Evolutionary conservation across 106 monocot species (phyloP).

Genomic region (Phalaenopsis aphrodite): DNA sequence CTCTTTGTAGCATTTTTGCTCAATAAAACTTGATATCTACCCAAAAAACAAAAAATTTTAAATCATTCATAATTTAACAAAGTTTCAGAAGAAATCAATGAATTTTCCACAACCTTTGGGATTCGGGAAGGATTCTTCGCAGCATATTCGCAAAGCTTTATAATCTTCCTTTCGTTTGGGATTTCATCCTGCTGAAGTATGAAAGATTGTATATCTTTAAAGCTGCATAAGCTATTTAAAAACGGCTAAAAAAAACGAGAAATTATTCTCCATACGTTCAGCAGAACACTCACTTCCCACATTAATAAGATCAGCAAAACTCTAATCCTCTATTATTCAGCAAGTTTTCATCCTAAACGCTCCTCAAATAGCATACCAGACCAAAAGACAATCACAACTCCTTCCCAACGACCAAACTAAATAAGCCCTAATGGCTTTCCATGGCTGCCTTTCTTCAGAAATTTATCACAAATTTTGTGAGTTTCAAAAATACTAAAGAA

Average conservation of each 20-base stretch:
- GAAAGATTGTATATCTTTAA: neutral
- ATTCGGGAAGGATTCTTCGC: constrained; percentile 79
- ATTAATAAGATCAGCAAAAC: neutral
- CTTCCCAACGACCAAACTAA: neutral
- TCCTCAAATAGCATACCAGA: neutral
- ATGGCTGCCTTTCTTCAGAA: neutral
- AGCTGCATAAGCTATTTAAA: neutral
- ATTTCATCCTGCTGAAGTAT: constrained; percentile 38
- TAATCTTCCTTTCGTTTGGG: constrained; percentile 85
- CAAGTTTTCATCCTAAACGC: too few species aligned
- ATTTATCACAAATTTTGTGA: neutral
- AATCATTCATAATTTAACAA: neutral
- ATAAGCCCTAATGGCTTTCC: neutral
- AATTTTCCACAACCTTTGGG: constrained; percentile 54
- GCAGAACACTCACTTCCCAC: neutral
- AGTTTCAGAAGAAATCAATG: neutral
- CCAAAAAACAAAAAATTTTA: neutral
- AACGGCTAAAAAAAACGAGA: neutral
- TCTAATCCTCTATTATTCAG: too few species aligned
- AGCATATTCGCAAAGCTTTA: constrained; percentile 96
- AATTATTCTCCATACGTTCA: neutral
- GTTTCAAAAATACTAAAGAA: neutral
- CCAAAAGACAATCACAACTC: too few species aligned
- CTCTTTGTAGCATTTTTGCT: constrained; percentile 7
- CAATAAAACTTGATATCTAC: constrained; percentile 3